Conservation (phyloP, 768 basidiomycete genomes). For the Leccinum imitatum region DNA sequence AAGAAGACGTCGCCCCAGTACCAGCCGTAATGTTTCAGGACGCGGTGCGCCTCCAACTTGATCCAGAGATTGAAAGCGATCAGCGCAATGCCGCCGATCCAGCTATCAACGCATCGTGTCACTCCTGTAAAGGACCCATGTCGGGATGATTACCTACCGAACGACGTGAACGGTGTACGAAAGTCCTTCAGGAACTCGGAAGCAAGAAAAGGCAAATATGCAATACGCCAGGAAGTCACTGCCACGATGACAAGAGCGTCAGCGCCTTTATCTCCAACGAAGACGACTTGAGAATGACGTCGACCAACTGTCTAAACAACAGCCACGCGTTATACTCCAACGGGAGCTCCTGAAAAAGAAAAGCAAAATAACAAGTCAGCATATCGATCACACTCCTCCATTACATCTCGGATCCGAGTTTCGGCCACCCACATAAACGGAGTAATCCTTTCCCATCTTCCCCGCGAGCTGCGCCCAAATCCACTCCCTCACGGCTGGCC, state of each 20-base stretch:
- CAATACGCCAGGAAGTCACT: conserved; percentile 95
- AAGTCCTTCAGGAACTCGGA: conserved; percentile 79
- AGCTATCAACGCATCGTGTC: conserved; percentile 44
- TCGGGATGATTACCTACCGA: conserved; percentile 54
- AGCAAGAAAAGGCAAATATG: conserved; percentile 93
- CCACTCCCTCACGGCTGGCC: conserved; percentile 72
- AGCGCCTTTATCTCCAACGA: neutral
- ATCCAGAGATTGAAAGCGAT: conserved; percentile 98
- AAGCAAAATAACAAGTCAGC: neutral
- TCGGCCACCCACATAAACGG: conserved; percentile 69
- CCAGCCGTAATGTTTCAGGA: conserved; percentile 98
- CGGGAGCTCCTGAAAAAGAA: conserved; percentile 66
- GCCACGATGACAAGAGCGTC: conserved; percentile 8
- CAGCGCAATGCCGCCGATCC: conserved; percentile 81
- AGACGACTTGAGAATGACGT: conserved; percentile 91
- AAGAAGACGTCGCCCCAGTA: conserved; percentile 96
- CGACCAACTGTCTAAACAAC: conserved; percentile 92
- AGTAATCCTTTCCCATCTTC: conserved; percentile 95
- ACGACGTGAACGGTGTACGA: conserved; percentile 75
- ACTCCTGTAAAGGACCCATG: neutral
- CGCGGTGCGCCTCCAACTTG: conserved; percentile 95
- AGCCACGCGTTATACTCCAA: conserved; percentile 97
- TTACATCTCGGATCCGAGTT: neutral
- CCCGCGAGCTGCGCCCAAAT: conserved; percentile 81
- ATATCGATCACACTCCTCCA: neutral